Evolutionary conservation across 768 basidiomycete genomes (phyloP), one percentile per base, ranked within the genome.

Genomic region (Suillus plorans): DNA sequence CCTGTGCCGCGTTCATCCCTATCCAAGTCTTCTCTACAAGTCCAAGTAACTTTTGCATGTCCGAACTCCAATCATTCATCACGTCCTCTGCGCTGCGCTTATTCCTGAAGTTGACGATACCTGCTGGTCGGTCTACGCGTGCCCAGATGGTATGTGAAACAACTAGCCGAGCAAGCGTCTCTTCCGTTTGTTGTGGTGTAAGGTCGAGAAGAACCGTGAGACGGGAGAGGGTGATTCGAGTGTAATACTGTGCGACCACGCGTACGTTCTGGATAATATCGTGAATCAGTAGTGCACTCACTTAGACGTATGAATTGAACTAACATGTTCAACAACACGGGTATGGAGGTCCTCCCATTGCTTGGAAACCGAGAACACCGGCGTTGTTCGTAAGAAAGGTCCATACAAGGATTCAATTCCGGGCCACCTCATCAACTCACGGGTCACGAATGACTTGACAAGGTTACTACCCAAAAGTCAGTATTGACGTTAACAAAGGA

Each of bases 1-100:
- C 92, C 74, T 92, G 86, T 13, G 93, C 92, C 41, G 93, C 92
- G 69, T 94, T 94, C 85, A 95, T 89, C 44, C 90, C 91, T 93
- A 95, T 95, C 93, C 96, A 97, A n/a, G 94, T 95, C 86, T 98
- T 98, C 80, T 99, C 97, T 16, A 95, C 92, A 49, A 97, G 78
- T 20, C 91, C 86, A 66, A 99, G 82, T 72, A 99, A 79, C 79
- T 91, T 95, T 71, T 90, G 92, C 86, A 99, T 94, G 72, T 99
- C 96, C 25, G 89, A 92, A 77, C 94, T 96, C 97, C 97, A 99
- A 67, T 94, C 94, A 73, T 99, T 99, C 89, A 99, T 90, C 6
- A 95, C 90, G 71, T 97, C 95, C 73, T 98, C 96, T 2, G 92
- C 86, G 62, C 84, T 89, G 69, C 88, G 87, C 77, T 90, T 91